Conservation (phyloP, 495 filamentous ascomycete genomes). For the Tetracladium setigerum region DNA sequence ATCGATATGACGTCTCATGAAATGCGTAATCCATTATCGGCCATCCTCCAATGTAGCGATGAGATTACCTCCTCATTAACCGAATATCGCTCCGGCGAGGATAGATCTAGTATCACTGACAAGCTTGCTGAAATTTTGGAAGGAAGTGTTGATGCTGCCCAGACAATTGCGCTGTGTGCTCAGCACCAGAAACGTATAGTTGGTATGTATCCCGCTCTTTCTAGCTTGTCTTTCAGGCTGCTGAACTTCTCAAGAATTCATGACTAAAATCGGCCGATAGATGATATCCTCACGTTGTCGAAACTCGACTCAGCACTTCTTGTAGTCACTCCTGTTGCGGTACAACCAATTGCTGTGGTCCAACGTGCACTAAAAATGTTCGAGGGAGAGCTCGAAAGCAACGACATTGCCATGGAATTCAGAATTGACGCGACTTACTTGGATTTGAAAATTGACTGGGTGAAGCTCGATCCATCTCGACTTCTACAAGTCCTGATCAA, state of each 20-base stretch:
- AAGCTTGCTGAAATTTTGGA: conserved; percentile 31
- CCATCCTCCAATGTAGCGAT: conserved; percentile 75
- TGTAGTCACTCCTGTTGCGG: conserved; percentile 64
- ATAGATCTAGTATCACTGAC: conserved; percentile 16
- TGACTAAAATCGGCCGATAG: no score
- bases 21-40: conserved; percentile 76
- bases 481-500: conserved; percentile 77
- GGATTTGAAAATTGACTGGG: conserved; percentile 61
- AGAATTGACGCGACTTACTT: conserved; percentile 56
- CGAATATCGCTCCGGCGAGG: conserved; percentile 27
- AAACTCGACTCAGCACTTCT: conserved; percentile 81
- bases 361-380: conserved; percentile 72
- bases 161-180: conserved; percentile 76
- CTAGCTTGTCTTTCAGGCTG: no score
- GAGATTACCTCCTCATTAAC: conserved; percentile 55
- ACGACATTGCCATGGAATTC: conserved; percentile 65
- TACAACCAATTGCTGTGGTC: conserved; percentile 58
- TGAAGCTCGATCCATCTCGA: conserved; percentile 68
- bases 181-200: conserved; percentile 75
- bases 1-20: conserved; percentile 80
- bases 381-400: conserved; percentile 65
- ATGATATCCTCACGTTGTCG: conserved; percentile 75
- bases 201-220: no score
- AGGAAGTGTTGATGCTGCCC: conserved; percentile 63
- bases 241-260: no score